Base-by-base conservation (phyloP, 371 early-diverging fungal species). In the Chytridiales sp. region DNA sequence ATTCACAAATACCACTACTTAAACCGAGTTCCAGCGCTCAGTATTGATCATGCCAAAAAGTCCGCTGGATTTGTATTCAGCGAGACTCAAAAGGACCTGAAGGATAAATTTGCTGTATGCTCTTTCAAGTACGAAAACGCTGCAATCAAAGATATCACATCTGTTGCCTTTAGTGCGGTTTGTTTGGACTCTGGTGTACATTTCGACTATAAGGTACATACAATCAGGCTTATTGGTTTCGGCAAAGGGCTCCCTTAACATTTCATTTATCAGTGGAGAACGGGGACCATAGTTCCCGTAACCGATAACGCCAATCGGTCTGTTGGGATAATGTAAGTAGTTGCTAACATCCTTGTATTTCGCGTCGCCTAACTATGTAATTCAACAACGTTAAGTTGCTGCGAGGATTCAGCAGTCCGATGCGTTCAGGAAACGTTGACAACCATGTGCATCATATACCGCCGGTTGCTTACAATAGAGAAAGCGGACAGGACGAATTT, bases 381-480 rank as follows among this genome's bases (percentile, higher is more conserved):
- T n/a, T n/a, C n/a, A n/a, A n/a, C n/a, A n/a, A n/a, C n/a, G n/a
- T n/a, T n/a, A n/a, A n/a, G n/a, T n/a, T n/a, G n/a, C n/a, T n/a
- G n/a, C n/a, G n/a, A n/a, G n/a, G n/a, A n/a, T n/a, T n/a, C n/a
- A n/a, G n/a, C n/a, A n/a, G n/a, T n/a, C n/a, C n/a, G n/a, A 8
- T 56, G 56, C 24, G 15, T 56, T 15, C 44, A 56, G 56, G 44
- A 21, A 26, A 35, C 31, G 15, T 35, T 56, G 17, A n/a, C 5
- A 24, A 46, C 46, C 8, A 19, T 56, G 11, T 19, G 22, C 11
- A 17, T 29, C 1, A 8, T 56, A 2, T 56, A 56, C 21, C 41
- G 56, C 17, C 22, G 56, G 24, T 24, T 56, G 4, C 41, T 56
- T 41, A 56, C 56, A 17, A 56, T 56, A n/a, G 56, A 56, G 29